Evolutionary conservation across 495 filamentous ascomycete species (phyloP).

Genomic region (Penicillium argentinense): DNA sequence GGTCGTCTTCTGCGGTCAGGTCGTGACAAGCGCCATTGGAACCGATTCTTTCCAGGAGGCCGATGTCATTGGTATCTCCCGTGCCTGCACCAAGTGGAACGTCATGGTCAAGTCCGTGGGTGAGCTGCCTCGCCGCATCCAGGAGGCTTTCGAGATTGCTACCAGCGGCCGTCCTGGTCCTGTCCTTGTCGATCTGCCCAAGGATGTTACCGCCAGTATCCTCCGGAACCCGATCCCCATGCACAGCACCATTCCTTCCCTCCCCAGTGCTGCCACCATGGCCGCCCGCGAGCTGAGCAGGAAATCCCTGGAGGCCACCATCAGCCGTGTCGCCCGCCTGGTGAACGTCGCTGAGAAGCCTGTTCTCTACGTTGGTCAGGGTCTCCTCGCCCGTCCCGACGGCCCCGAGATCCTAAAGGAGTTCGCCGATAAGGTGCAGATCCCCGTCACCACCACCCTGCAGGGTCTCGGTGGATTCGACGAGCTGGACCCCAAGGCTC

Average conservation of each 20-base stretch:
- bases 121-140: constrained; percentile 59
- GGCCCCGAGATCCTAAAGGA: constrained; percentile 56
- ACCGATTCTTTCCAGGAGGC: constrained; percentile 66
- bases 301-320: constrained; percentile 47
- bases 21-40: constrained; percentile 55
- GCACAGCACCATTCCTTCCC: constrained; percentile 54
- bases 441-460: constrained; percentile 63
- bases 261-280: constrained; percentile 55
- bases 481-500: constrained; percentile 56
- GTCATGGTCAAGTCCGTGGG: constrained; percentile 61
- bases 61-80: constrained; percentile 60
- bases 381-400: constrained; percentile 50
- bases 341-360: constrained; percentile 61
- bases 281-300: constrained; percentile 51
- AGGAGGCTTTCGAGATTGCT: constrained; percentile 64
- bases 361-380: constrained; percentile 62
- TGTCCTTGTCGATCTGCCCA: constrained; percentile 61
- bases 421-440: constrained; percentile 55
- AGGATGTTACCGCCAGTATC: constrained; percentile 57
- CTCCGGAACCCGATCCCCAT: constrained; percentile 56
- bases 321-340: constrained; percentile 52
- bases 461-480: constrained; percentile 66
- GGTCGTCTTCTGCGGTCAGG: constrained; percentile 65
- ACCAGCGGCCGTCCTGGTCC: constrained; percentile 61
- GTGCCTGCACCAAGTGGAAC: constrained; percentile 67